Evolutionary conservation across 345 rosid genomes (phyloP), one percentile per base, ranked within the genome.

Genomic region (Fremontodendron californicum): DNA sequence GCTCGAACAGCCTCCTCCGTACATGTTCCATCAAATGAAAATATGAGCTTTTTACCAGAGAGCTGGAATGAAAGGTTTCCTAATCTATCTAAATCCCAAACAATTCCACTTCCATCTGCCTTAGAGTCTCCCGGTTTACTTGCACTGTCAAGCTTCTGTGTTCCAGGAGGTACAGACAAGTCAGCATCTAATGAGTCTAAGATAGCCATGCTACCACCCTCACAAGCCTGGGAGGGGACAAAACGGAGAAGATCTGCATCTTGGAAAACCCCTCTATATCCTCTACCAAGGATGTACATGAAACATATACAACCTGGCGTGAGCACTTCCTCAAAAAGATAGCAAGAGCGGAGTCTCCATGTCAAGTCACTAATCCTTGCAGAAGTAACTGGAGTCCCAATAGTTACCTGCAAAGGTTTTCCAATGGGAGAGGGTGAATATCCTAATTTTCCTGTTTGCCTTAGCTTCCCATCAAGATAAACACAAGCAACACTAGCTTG

Each of bases 151-250:
- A 83, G 80, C 79, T 90, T 91, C 81, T 89, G 97, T 37, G 91
- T 75, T 78, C 75, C 89, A 9, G 89, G 80, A 75, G 90, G 83
- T 80, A 89, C 81, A 76, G 93, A 85, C 90, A 89, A 75, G 78
- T 92, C 98, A 78, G 88, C 82, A 77, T 96, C 99, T 83, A 96
- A 80, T 21, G 97, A 87, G 77, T 92, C 99, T 82, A 96, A 84
- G 85, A 94, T 96, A 64, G 98, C 98, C 99, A 96, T 90, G 87
- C 93, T 92, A 75, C 97, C 98, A 79, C 99, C 99, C 80, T 96
- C 97, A 84, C 99, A 96, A 77, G 99, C 98, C 86, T 94, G 98
- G 83, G 89, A 88, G 78, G 99, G 98, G 29, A 96, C 98, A 91
- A 96, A 94, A 57, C 90, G 94, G 60, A 94, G 89, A 80, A 96